These are phyloP conservation scores for Priceomyces castillae DNA, from an alignment of 805 yeast species.

Conservation along the genomic window DNA sequence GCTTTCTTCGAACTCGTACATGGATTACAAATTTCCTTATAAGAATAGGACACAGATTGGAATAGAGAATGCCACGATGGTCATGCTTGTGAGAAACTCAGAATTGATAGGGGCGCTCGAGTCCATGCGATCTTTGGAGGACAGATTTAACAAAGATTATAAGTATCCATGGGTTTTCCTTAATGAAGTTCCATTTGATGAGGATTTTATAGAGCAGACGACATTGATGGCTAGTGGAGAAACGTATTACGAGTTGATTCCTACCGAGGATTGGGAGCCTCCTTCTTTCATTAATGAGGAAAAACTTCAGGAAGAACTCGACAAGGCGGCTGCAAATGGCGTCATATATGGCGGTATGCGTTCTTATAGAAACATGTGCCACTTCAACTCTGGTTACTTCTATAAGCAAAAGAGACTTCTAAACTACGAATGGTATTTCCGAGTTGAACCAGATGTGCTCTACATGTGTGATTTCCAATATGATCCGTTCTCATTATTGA, in stretches of 20 bases:
- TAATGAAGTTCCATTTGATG: constrained; percentile 42
- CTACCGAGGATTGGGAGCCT: constrained; percentile 39
- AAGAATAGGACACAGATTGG: constrained; percentile 43
- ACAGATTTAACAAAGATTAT: constrained; percentile 38
- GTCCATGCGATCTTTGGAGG: constrained; percentile 43
- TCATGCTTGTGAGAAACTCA: constrained; percentile 83
- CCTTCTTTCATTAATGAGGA: constrained; percentile 33
- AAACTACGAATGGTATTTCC: constrained; percentile 54
- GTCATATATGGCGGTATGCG: constrained; percentile 48
- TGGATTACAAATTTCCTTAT: constrained; percentile 17
- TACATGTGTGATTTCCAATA: constrained; percentile 56
- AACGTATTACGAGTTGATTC: constrained; percentile 41
- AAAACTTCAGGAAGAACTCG: constrained; percentile 25
- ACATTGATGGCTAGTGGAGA: constrained; percentile 44
- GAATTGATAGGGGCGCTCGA: constrained; percentile 70
- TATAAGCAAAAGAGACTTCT: constrained; percentile 45
- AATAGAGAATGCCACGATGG: constrained; percentile 75
- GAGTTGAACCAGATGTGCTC: constrained; percentile 60
- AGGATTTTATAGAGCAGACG: constrained; percentile 41
- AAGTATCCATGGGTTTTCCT: constrained; percentile 45
- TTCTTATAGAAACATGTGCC: constrained; percentile 65
- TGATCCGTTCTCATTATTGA: constrained; percentile 48
- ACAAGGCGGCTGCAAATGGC: constrained; percentile 16
- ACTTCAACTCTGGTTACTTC: constrained; percentile 67
- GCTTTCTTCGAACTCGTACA: constrained; percentile 28